Evolutionary conservation across 2,329 filamentous ascomycete genomes (phyloP), one percentile per base, ranked within the genome.

Genomic region (Emergomyces pasteurianus): DNA sequence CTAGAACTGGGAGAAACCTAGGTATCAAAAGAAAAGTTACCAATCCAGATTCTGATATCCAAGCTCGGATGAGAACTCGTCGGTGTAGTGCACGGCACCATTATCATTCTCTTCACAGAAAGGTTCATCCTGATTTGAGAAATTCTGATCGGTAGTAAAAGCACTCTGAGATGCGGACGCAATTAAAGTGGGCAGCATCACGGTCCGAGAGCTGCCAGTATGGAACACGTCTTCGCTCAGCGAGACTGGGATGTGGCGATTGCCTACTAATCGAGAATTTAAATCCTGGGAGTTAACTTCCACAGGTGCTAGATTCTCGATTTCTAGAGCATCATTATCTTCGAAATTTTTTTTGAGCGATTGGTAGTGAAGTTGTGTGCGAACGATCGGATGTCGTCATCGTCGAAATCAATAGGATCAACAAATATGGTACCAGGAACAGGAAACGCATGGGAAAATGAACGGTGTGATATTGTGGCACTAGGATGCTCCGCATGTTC

Each of bases 391-490:
- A 36, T 31, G 12, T 50, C 28, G 23, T 58, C 57, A 12, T 50
- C 28, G n/a, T 58, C 57, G n/a, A 49, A 58, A 58, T 58, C 57
- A 28, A 58, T 26, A 49, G 46, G 42, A 28, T 58, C 57, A 43
- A 58, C 43, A 42, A 58, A 58, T 42, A 58, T 50, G 4, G 16
- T 26, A 14, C 54, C 54, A 23, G 40, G 55, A 34, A 57, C 26
- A 34, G 55, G 34, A 46, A 57, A 57, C 40, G 21, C 31, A 18
- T 43, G 21, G 10, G 16, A 40, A 31, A 38, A 10, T 21, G 40
- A n/a, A n/a, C 18, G 40, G 23, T 31, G 23, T 55, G 52, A 40
- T 18, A 40, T 16, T 26, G 34, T n/a, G 40, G 21, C 26, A 46
- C 18, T 46, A 8, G 23, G 38, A 1, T 31, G 38, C 18, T n/a